A percentile compares a stretch with the other conserved stretches of the same genome.
These are phyloP conservation scores for Oehlia diaphana DNA, from an alignment of 192 early-diverging fungal genomes.

Conservation along the genomic window DNA sequence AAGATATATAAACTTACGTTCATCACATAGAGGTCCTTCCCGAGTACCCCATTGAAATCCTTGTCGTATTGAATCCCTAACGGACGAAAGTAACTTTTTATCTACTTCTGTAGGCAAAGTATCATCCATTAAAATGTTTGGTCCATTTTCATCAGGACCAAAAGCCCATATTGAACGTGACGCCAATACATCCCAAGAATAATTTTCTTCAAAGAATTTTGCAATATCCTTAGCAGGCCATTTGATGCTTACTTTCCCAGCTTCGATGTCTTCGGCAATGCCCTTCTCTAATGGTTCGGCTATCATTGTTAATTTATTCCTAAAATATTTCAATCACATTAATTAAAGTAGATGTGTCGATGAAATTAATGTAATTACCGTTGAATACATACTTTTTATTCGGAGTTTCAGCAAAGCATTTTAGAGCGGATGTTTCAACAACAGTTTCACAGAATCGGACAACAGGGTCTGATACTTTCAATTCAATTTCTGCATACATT, in stretches of 20 bases:
- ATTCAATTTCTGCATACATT: conserved; percentile 94
- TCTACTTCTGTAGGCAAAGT: conserved; percentile 89
- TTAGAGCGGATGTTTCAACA: conserved; percentile 88
- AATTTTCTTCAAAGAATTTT: conserved; percentile 80
- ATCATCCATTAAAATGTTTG: conserved; percentile 94
- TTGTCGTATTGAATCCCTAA: conserved; percentile 86
- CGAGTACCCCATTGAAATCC: conserved; percentile 98
- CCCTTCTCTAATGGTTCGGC: conserved; percentile 91
- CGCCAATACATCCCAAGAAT: conserved; percentile 94
- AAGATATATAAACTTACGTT: conserved; percentile 62
- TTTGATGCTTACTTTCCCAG: conserved; percentile 62
- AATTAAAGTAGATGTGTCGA: neutral
- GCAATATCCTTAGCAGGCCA: conserved; percentile 77
- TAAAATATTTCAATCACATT: conserved; percentile 30
- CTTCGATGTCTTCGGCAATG: conserved; percentile 92
- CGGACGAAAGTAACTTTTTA: conserved; percentile 73
- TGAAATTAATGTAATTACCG: neutral
- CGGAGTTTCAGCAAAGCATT: conserved; percentile 97
- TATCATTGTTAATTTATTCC: conserved; percentile 96
- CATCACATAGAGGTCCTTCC: conserved; percentile 96
- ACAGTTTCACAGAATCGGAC: conserved; percentile 96
- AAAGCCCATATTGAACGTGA: conserved; percentile 97
- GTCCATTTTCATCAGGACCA: conserved; percentile 89
- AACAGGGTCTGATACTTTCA: conserved; percentile 98
- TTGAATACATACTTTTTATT: conserved; percentile 82